These are phyloP conservation scores for Saturnispora sanitii DNA, from an alignment of 805 yeast species.

Conservation along the genomic window DNA sequence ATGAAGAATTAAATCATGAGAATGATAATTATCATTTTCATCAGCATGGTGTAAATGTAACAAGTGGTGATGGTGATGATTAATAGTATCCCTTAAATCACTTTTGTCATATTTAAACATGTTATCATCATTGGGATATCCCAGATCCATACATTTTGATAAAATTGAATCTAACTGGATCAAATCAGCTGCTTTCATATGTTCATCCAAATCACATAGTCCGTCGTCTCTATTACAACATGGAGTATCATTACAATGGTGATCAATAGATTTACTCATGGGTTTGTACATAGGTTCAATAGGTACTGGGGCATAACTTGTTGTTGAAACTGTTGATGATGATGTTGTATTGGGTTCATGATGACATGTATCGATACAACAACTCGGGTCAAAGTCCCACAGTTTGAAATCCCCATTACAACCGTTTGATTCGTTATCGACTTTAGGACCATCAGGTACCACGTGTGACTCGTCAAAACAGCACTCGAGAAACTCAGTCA, in stretches of 20 bases:
- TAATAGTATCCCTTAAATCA: constrained; percentile 3
- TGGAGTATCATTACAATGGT: neutral
- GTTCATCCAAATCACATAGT: constrained; percentile 7
- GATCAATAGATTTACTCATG: neutral
- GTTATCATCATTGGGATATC: neutral
- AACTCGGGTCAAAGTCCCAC: constrained; percentile 9
- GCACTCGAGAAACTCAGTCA: constrained; percentile 12
- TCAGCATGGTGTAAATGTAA: constrained; percentile 14
- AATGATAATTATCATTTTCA: constrained; percentile 8
- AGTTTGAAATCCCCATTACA: constrained; percentile 4
- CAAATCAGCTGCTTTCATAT: constrained; percentile 2
- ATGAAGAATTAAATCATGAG: constrained; percentile 14
- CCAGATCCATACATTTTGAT: neutral
- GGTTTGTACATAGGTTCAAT: neutral
- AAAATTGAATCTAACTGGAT: constrained; percentile 3
- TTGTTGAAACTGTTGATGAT: neutral
- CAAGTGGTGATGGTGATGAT: constrained; percentile 14
- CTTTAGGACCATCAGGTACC: constrained; percentile 3
- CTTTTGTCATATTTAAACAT: neutral
- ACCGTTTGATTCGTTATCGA: neutral
- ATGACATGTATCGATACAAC: constrained; percentile 6
- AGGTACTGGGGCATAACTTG: neutral
- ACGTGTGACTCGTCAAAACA: constrained; percentile 14
- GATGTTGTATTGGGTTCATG: neutral
- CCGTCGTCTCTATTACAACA: constrained; percentile 6